Percentiles rank a stretch among this genome's conserved stretches.
phyloP scores from a whole-genome alignment of 495 filamentous ascomycete species.

The Rusavskia elegans region DNA sequence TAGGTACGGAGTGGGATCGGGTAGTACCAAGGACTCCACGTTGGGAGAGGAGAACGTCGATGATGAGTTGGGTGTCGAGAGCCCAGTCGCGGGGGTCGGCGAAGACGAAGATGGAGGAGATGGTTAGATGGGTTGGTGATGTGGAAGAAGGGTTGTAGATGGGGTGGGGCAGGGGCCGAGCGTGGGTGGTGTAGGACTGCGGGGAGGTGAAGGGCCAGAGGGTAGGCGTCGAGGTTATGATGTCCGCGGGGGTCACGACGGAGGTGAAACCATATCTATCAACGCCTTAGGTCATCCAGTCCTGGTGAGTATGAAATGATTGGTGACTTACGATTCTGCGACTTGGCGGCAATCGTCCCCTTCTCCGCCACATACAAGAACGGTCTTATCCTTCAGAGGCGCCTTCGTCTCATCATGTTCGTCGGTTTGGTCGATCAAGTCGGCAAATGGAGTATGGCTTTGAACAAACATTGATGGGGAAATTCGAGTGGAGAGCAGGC shows the following conservation, averaged over 20 bases:
- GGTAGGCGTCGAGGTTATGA: constrained; percentile 51
- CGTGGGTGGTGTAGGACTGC: constrained; percentile 42
- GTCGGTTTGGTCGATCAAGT: constrained; percentile 27
- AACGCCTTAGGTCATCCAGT: constrained; percentile 35
- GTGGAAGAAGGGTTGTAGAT: constrained; percentile 8
- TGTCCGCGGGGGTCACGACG: constrained; percentile 74
- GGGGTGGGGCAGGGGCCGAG: constrained; percentile 43
- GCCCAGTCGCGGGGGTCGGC: constrained; percentile 92
- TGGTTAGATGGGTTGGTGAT: constrained; percentile 35
- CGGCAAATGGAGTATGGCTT: constrained; percentile 67
- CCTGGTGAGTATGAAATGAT: no score
- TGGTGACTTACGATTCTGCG: no score
- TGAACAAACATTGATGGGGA: constrained; percentile 58
- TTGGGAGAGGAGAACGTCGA: constrained; percentile 64
- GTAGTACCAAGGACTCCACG: constrained; percentile 58
- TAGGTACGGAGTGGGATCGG: constrained; percentile 36
- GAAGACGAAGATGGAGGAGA: constrained; percentile 78
- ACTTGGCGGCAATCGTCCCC: constrained; percentile 47
- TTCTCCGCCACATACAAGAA: constrained; percentile 72
- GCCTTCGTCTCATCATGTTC: background rate
- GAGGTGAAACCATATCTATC: constrained; percentile 69
- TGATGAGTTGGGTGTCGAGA: constrained; percentile 65
- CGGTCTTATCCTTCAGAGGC: constrained; percentile 47
- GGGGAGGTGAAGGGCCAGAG: constrained; percentile 69
- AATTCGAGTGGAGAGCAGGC: constrained; percentile 42